Base-by-base conservation (phyloP, 129 eudicot species). In the Glebionis coronaria region DNA sequence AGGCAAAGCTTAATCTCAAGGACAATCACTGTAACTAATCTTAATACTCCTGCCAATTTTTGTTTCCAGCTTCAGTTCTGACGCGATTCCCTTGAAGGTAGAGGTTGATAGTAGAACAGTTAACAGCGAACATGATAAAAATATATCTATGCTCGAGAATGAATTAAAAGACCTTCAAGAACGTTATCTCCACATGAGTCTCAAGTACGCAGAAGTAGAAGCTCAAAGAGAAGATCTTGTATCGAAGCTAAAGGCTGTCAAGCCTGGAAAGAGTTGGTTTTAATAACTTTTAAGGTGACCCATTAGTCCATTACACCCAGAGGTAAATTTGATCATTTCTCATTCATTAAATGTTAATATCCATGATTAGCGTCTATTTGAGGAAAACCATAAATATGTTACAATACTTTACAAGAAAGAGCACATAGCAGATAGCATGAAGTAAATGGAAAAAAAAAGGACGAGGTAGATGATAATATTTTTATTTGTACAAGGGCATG, bases 141-240 rank as follows among this genome's bases (percentile, higher is more conserved):
- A 75, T 46, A 38, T 63, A 56, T 51, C 80, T 7, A 21, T 46
- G 71, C 81, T 84, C 6, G 84, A 82, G 73, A 64, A 66, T 0
- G 95, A 88, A 65, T 71, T 88, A 49, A 73, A 65, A 73, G 95
- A 88, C 18, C 76, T 88, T 67, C 88, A 77, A 57, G 91, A 88
- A 19, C 81, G 83, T 13, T 88, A 84, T 73, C 79, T 88, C 55
- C 68, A 88, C 68, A 84, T 84, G 85, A 88, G 95, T 73, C 86
- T 88, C 40, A 84, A 80, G 69, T 88, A 82, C 18, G 95, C 95
- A 18, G 88, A 88, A 69, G 95, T 84, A 44, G 91, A 88, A 70
- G 86, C 79, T 77, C 74, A 84, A 65, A 79, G 95, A 15, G 91
- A 82, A 72, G 77, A 84, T 49, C 95, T 88, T 66, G 86, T 84